Percentiles rank a stretch among this genome's conserved stretches.
Evolutionary conservation across 1,284 basidiomycete species (phyloP).

Genomic region (Pisolithus thermaeus): DNA sequence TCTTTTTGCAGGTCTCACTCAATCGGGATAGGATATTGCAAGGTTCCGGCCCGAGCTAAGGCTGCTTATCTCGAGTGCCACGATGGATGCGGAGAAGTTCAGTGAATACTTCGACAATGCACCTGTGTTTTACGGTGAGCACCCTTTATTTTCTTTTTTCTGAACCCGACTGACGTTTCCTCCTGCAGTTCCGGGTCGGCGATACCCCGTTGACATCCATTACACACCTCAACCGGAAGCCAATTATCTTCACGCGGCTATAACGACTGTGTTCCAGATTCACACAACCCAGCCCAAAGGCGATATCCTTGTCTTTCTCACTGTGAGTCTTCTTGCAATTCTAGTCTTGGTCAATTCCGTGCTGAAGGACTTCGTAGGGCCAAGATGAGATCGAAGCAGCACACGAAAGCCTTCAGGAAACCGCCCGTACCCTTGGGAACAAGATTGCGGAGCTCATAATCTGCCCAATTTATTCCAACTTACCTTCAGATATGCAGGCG

Average conservation of each 20-base stretch:
- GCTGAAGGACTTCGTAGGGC: slow-evolving; percentile 45
- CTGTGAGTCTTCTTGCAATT: slow-evolving; percentile 45
- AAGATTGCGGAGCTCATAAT: slow-evolving; percentile 94
- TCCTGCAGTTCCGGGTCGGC: slow-evolving; percentile 82
- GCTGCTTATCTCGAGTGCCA: slow-evolving; percentile 90
- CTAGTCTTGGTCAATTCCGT: neutral
- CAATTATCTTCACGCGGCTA: slow-evolving; percentile 97
- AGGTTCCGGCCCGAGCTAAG: slow-evolving; percentile 91
- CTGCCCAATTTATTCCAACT: slow-evolving; percentile 96
- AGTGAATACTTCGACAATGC: slow-evolving; percentile 94
- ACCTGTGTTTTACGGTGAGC: slow-evolving; percentile 84
- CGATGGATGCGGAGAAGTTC: slow-evolving; percentile 95
- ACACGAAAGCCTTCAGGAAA: slow-evolving; percentile 93
- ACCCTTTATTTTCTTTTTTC: neutral
- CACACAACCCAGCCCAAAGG: slow-evolving; percentile 98
- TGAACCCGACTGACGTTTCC: slow-evolving; percentile 2
- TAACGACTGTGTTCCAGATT: slow-evolving; percentile 98
- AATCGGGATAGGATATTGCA: slow-evolving; percentile 77
- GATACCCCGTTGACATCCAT: slow-evolving; percentile 97
- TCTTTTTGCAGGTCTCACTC: slow-evolving; percentile 9
- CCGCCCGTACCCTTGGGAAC: slow-evolving; percentile 90
- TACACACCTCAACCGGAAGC: slow-evolving; percentile 98
- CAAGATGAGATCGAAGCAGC: slow-evolving; percentile 99
- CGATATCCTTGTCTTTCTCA: slow-evolving; percentile 96
- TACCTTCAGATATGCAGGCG: slow-evolving; percentile 98